These are phyloP conservation scores for Eimeria zaria DNA, from an alignment of 169 alveolate species.

Conservation along the genomic window DNA sequence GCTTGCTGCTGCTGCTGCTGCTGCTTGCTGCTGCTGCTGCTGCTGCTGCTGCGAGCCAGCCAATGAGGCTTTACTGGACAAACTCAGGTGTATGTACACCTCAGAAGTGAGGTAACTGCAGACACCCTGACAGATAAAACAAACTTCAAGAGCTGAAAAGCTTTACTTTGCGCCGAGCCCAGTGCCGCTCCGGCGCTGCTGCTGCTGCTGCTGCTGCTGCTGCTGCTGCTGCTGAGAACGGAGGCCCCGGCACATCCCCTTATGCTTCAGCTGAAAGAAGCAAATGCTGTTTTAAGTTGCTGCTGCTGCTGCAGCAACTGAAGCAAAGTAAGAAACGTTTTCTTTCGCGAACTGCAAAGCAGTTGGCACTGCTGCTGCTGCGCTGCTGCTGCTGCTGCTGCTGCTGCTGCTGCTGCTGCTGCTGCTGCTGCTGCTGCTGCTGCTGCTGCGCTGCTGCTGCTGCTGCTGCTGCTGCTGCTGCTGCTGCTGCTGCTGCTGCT, in stretches of 20 bases:
- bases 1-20: too few species aligned
- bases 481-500: constrained; percentile 29
- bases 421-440: constrained; percentile 47
- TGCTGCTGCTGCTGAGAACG: not conserved
- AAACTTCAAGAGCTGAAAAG: not conserved
- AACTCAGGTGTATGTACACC: not conserved
- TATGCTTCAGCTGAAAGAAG: not conserved
- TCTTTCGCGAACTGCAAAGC: constrained; percentile 4
- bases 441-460: constrained; percentile 9
- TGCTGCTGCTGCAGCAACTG: constrained; percentile 36
- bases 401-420: too few species aligned
- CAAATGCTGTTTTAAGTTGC: not conserved
- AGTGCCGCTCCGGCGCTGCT: constrained; percentile 41
- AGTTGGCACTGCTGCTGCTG: constrained; percentile 21
- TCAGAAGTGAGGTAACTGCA: not conserved
- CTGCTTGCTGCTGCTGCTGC: constrained; percentile 9
- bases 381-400: too few species aligned
- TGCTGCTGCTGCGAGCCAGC: constrained; percentile 8
- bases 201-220: constrained; percentile 43
- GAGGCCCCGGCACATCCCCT: not conserved
- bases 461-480: constrained; percentile 41
- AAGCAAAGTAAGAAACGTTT: not conserved
- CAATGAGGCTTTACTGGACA: not conserved
- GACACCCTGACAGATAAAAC: not conserved
- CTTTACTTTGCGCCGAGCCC: not conserved